Percentiles rank a stretch among this genome's conserved stretches.
These are phyloP conservation scores for Sporobolomyces phaffii DNA, from an alignment of 768 basidiomycete genomes.

Conservation along the genomic window DNA sequence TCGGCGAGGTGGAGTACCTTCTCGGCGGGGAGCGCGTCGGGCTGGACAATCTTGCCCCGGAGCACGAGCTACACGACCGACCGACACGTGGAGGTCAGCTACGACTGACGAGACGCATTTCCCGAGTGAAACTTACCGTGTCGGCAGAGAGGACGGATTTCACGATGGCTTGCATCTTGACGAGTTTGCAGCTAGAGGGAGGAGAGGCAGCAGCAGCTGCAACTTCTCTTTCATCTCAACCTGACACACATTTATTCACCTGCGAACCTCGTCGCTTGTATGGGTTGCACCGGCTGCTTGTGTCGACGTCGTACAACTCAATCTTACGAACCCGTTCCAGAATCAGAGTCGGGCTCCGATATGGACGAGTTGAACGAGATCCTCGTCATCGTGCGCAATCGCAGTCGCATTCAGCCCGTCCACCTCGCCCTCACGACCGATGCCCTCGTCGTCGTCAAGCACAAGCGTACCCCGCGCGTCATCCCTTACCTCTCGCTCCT, in stretches of 20 bases:
- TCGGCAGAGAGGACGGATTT: constrained; percentile 37
- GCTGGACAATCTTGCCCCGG: constrained; percentile 23
- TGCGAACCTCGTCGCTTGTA: not conserved
- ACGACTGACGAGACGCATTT: not conserved
- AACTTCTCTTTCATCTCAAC: not conserved
- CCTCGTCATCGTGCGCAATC: too few species aligned
- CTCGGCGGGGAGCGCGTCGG: constrained; percentile 18
- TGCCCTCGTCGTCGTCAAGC: constrained; percentile 1
- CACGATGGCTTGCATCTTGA: constrained; percentile 20
- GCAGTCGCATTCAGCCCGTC: not conserved
- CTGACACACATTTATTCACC: too few species aligned
- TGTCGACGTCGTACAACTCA: not conserved
- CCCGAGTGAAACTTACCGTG: constrained; percentile 19
- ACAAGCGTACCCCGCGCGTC: too few species aligned
- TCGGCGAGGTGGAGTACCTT: constrained; percentile 77
- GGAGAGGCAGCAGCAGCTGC: too few species aligned
- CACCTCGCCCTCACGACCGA: not conserved
- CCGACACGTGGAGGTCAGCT: not conserved
- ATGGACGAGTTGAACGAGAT: too few species aligned
- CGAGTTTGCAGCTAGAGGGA: too few species aligned
- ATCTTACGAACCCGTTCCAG: not conserved
- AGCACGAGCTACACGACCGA: constrained; percentile 32
- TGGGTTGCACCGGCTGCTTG: not conserved
- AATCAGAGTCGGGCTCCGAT: too few species aligned
- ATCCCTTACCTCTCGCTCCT: constrained; percentile 19